Percentiles rank a stretch among this genome's conserved stretches.
Conservation (phyloP, 2,329 filamentous ascomycete species). For the Aureobasidium vineae region DNA sequence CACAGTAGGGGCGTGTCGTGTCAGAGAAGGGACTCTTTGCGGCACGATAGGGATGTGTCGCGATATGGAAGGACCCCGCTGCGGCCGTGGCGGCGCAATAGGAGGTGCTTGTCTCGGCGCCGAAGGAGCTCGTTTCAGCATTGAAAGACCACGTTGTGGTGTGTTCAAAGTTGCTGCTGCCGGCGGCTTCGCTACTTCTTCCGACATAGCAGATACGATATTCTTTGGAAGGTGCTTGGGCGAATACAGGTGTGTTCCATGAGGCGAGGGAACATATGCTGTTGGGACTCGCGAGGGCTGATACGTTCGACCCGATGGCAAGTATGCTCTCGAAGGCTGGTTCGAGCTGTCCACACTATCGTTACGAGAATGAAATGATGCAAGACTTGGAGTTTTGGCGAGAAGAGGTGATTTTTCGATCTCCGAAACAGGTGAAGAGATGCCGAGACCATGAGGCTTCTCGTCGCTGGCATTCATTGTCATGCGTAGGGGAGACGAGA, state of each 20-base stretch:
- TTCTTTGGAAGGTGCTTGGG: conserved; percentile 4
- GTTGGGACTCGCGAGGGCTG: neutral
- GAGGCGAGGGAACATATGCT: neutral
- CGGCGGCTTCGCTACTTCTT: no score
- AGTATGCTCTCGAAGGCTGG: neutral
- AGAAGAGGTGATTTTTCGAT: conserved; percentile 9
- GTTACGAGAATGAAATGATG: neutral
- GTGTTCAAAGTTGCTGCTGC: neutral
- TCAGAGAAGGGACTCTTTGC: neutral
- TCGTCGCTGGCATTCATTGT: neutral
- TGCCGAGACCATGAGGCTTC: neutral
- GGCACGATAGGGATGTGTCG: neutral
- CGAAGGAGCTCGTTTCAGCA: neutral
- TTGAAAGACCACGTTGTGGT: neutral
- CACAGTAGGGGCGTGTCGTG: neutral
- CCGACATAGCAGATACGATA: neutral
- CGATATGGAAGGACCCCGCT: no score
- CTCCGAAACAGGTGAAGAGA: neutral
- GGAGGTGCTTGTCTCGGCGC: no score
- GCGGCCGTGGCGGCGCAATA: no score
- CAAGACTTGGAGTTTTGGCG: neutral
- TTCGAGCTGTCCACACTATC: neutral
- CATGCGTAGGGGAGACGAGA: neutral
- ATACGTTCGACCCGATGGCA: neutral
- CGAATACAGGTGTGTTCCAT: conserved; percentile 9